Evolutionary conservation across 192 early-diverging fungal species (phyloP).

Genomic region (Umbelopsis sp.): DNA sequence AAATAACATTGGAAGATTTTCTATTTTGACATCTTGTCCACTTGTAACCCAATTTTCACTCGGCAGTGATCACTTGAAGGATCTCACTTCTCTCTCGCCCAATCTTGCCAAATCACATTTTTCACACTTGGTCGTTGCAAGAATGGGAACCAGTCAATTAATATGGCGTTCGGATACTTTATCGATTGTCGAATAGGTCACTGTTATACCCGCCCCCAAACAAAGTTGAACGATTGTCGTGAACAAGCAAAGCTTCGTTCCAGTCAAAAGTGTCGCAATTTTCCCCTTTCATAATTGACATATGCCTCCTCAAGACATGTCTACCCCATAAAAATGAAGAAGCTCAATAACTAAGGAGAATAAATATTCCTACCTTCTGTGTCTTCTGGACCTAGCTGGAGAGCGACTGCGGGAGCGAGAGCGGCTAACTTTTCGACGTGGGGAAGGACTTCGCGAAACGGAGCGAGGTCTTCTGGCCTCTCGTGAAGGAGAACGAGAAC

Average conservation of each 20-base stretch:
- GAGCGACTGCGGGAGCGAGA: conserved; percentile 22
- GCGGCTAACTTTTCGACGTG: conserved; percentile 22
- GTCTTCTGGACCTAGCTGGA: conserved; percentile 23
- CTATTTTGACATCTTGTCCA: conserved; percentile 12
- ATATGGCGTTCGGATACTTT: conserved; percentile 3
- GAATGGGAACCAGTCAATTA: conserved; percentile 19
- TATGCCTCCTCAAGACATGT: not conserved
- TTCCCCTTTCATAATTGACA: not conserved
- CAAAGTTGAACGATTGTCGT: no score
- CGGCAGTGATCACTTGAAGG: conserved; percentile 8
- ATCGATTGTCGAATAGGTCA: not conserved
- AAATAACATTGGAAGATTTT: not conserved
- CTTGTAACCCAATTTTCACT: conserved; percentile 14
- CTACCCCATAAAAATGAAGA: not conserved
- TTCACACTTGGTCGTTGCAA: conserved; percentile 18
- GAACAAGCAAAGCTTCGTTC: no score
- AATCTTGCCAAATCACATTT: conserved; percentile 8
- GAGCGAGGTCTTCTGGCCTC: conserved; percentile 14
- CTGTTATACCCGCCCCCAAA: no score
- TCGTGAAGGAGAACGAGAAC: conserved; percentile 18
- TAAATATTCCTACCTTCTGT: conserved; percentile 7
- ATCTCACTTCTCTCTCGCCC: not conserved
- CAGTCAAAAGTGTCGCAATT: not conserved
- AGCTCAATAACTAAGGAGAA: not conserved
- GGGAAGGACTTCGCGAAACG: conserved; percentile 23